Evolutionary conservation across 192 early-diverging fungal genomes (phyloP).

Genomic region (Geranomyces michiganensis): DNA sequence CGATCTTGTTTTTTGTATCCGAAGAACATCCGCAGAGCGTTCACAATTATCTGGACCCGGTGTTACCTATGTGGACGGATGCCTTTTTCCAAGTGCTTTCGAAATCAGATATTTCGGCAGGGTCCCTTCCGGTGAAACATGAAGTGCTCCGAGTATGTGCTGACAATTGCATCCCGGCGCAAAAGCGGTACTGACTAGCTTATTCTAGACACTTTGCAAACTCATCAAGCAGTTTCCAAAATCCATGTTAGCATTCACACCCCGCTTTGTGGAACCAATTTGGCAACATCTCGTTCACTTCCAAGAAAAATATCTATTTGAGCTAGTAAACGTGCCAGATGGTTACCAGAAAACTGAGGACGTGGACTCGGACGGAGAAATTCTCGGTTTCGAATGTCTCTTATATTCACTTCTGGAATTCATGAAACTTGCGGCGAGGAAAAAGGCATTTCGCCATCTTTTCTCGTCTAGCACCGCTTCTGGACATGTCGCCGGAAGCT

Average conservation of each 20-base stretch:
- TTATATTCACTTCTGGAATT: slow-evolving; percentile 74
- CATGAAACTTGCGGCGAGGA: slow-evolving; percentile 58
- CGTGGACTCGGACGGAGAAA: slow-evolving; percentile 72
- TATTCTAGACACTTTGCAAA: slow-evolving; percentile 58
- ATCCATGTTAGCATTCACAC: slow-evolving; percentile 52
- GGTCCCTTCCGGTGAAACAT: slow-evolving; percentile 68
- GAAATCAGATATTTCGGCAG: slow-evolving; percentile 50
- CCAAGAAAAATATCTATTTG: slow-evolving; percentile 55
- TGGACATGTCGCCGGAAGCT: slow-evolving; percentile 37
- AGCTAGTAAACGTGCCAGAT: slow-evolving; percentile 46
- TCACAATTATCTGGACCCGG: slow-evolving; percentile 70
- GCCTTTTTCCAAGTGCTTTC: slow-evolving; percentile 68
- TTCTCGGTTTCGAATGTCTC: slow-evolving; percentile 65
- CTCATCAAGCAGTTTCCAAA: slow-evolving; percentile 69
- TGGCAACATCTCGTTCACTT: slow-evolving; percentile 71
- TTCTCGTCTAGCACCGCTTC: slow-evolving; percentile 44
- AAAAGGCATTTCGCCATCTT: slow-evolving; percentile 54
- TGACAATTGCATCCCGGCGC: neutral
- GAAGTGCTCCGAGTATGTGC: slow-evolving; percentile 69
- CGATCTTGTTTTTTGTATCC: slow-evolving; percentile 81
- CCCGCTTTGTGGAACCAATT: slow-evolving; percentile 63
- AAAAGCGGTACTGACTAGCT: neutral
- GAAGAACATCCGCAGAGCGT: slow-evolving; percentile 73
- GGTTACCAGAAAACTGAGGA: slow-evolving; percentile 19
- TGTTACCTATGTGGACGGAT: slow-evolving; percentile 79